Evolutionary conservation across 1,284 basidiomycete species (phyloP), one percentile per base, ranked within the genome.

Genomic region (Fistulinella staudtii): DNA sequence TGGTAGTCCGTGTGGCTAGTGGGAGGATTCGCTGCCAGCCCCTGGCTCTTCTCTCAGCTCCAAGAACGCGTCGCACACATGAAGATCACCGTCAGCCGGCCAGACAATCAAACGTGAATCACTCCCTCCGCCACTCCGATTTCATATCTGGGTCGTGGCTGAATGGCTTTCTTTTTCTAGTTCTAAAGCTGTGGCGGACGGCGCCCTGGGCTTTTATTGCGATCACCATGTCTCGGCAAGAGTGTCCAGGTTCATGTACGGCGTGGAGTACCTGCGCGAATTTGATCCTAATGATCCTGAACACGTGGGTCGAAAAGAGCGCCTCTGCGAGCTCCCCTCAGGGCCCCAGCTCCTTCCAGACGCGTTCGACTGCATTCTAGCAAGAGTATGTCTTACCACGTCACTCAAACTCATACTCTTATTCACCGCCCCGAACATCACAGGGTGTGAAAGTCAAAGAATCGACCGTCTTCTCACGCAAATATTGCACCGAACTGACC

Each of bases 141-240:
- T 29, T n/a, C 10, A 14, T 7, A 13, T 15, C 28, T 34, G 29
- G 35, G 28, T 24, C 37, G 22, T 44, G 38, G 24, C 41, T 55
- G 24, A 51, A 13, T 30, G 17, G 4, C 18, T 10, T 20, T 47
- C 27, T 44, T 15, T 6, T 51, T 25, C 30, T 51, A 87, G 85
- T 18, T 87, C 85, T 15, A 88, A 88, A 62, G 85, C 85, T 5
- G 85, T 88, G 5, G 85, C 85, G 25, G 85, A 89, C 53, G 85
- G 85, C 15, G 85, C 85, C 1, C 79, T 88, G 51, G 85, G 85
- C 11, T 89, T 88, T 64, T 88, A 86, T 63, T 85, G 82, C 53
- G 85, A 89, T 58, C 85, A 88, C 50, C 82, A 86, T 53, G 85
- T 88, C 49, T 82, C 82, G 7, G 82, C 85, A 25, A 76, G 85